Evolutionary conservation across 2,329 filamentous ascomycete genomes (phyloP), one percentile per base, ranked within the genome.

Genomic region (Penicillium olsonii): DNA sequence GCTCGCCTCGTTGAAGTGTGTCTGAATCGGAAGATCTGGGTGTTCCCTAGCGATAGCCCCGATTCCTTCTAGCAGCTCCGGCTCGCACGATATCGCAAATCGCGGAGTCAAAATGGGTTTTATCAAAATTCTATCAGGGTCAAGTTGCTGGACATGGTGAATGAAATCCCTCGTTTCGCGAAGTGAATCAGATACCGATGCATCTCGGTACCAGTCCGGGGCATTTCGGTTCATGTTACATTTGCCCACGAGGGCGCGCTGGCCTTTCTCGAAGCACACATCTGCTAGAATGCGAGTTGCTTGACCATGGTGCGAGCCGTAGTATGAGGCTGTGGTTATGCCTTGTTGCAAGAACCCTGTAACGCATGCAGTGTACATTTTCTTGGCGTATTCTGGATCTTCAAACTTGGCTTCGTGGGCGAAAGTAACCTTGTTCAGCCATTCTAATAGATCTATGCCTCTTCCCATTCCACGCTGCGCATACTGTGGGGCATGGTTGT

Each of bases 1-100:
- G 57, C 76, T 71, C 0, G 84, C 82, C 61, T 87, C 84, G 64
- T 85, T 82, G 70, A 87, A 86, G 63, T 87, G 84, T 3, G 84
- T 87, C 66, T 87, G 84, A 26, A 88, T 79, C 0, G 80, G 74
- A 17, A 87, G 61, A 1, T 74, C 64, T 0, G 71, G 69, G 48
- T 85, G 73, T 9, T 71, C 56, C 3, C 59, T 56, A 0, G 79
- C 79, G 19, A 87, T 75, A 2, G 68, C 61, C 0, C 84, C 84
- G 1, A 88, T 70, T 0, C 82, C 81, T 0, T 59, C 48, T 2
- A 88, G 74, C 0, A 87, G 69, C 2, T 76, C 72, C 0, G 75
- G 65, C 0, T 78, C 77, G 61, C 84, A 87, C 6, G 78, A 80
- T 41, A 85, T 83, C 31, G 84, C 82, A 56, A 85, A 84, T 2